phyloP scores from a whole-genome alignment of 2,329 filamentous ascomycete genomes.

The Trichoderma citrinoviride region DNA sequence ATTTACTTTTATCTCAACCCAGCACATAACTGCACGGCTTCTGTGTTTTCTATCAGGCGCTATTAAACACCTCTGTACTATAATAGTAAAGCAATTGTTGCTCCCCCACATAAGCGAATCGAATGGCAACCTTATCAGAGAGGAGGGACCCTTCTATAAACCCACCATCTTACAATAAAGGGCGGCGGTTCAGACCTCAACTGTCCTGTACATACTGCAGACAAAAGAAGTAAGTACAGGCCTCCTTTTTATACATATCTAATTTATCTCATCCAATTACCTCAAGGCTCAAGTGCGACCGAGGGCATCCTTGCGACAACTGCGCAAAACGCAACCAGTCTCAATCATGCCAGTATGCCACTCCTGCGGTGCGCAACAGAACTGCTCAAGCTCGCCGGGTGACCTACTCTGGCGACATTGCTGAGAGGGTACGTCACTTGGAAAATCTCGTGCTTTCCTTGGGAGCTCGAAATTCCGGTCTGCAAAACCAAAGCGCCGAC shows the following conservation, averaged over 20 bases:
- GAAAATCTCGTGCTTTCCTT: not conserved
- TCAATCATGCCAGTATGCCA: not conserved
- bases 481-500: not conserved
- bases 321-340: not conserved
- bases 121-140: not conserved
- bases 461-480: not conserved
- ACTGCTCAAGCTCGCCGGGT: not conserved
- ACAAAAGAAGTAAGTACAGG: not conserved
- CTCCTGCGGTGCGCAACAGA: not conserved
- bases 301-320: not conserved
- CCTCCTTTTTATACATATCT: not conserved
- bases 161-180: not conserved
- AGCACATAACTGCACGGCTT: not conserved
- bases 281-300: not conserved
- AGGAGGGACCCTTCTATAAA: not conserved
- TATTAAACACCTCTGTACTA: not conserved
- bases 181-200: not conserved
- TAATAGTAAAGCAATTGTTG: not conserved
- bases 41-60: not conserved
- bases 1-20: not conserved
- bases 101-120: not conserved
- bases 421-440: not conserved
- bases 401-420: not conserved
- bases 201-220: not conserved
- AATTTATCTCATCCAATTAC: not conserved